phyloP scores from a whole-genome alignment of 345 rosid genomes.

The Gossypium raimondii region DNA sequence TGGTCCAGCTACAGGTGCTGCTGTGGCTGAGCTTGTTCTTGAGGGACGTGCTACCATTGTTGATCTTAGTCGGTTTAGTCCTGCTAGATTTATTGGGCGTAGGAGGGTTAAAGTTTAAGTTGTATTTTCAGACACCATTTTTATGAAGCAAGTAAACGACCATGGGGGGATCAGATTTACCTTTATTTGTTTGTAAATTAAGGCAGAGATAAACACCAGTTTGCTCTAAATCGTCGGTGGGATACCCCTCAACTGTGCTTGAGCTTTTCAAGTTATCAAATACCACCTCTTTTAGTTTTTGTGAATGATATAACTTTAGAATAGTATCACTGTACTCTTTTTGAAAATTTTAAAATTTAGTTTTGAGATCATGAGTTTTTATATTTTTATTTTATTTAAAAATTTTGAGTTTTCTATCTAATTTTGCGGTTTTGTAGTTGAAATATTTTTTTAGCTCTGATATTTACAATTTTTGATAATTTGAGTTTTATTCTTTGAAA shows the following conservation, averaged over 20 bases:
- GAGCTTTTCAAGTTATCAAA: neutral
- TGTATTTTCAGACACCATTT: neutral
- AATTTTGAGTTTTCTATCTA: neutral
- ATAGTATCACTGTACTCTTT: too few species aligned
- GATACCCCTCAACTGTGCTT: neutral
- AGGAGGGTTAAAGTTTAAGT: slow-evolving; percentile 11
- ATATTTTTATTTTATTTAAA: too few species aligned
- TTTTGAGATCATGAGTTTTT: too few species aligned
- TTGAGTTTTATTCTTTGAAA: too few species aligned
- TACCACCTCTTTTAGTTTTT: neutral
- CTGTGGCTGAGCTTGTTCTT: slow-evolving; percentile 74
- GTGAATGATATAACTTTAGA: too few species aligned
- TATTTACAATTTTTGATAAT: too few species aligned
- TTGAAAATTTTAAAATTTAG: too few species aligned
- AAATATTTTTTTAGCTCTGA: too few species aligned
- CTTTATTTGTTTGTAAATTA: neutral
- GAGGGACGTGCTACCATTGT: slow-evolving; percentile 57
- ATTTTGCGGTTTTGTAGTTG: too few species aligned
- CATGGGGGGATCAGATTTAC: too few species aligned
- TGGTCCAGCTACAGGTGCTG: slow-evolving; percentile 86
- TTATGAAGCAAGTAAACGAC: neutral
- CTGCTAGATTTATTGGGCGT: slow-evolving; percentile 50
- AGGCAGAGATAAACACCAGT: neutral
- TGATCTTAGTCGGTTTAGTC: slow-evolving; percentile 67
- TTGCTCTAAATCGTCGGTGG: neutral